Conservation (phyloP, 257 asterid genomes). For the Scutellaria galericulata region DNA sequence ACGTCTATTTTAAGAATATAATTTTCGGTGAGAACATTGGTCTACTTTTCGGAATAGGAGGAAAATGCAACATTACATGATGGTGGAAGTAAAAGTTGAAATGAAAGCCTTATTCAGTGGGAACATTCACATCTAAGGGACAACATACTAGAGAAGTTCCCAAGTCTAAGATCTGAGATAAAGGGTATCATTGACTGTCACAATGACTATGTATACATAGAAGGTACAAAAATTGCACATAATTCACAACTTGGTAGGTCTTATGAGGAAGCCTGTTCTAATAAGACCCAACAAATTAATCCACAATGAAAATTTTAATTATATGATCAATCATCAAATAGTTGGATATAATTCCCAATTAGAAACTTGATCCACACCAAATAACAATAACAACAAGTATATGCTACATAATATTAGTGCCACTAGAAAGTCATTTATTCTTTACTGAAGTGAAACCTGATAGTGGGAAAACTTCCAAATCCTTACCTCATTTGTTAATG, state of each 20-base stretch:
- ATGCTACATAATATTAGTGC: neutral
- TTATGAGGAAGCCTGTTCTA: neutral
- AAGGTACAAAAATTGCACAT: too few relatives aligned
- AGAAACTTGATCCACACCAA: slow-evolving; percentile 11
- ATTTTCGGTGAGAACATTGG: neutral
- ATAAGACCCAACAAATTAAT: slow-evolving; percentile 11
- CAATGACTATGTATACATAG: too few relatives aligned
- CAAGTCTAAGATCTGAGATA: too few relatives aligned
- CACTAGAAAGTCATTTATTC: too few relatives aligned
- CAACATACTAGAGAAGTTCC: too few relatives aligned
- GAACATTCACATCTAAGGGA: too few relatives aligned
- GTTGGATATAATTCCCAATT: neutral
- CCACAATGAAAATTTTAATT: neutral
- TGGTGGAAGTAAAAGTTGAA: too few relatives aligned
- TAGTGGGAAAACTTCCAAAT: neutral
- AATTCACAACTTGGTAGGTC: neutral
- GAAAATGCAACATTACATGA: too few relatives aligned
- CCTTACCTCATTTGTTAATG: neutral
- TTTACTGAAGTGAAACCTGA: slow-evolving; percentile 3
- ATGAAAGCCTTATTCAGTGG: too few relatives aligned
- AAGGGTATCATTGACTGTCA: too few relatives aligned
- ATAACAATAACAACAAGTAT: slow-evolving; percentile 15
- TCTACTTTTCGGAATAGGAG: neutral
- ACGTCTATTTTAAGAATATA: too few relatives aligned
- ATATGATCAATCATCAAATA: neutral